A percentile compares a stretch with the other conserved stretches of the same genome.
These are phyloP conservation scores for Glaciozyma martinii DNA, from an alignment of 768 basidiomycete species.

Conservation along the genomic window DNA sequence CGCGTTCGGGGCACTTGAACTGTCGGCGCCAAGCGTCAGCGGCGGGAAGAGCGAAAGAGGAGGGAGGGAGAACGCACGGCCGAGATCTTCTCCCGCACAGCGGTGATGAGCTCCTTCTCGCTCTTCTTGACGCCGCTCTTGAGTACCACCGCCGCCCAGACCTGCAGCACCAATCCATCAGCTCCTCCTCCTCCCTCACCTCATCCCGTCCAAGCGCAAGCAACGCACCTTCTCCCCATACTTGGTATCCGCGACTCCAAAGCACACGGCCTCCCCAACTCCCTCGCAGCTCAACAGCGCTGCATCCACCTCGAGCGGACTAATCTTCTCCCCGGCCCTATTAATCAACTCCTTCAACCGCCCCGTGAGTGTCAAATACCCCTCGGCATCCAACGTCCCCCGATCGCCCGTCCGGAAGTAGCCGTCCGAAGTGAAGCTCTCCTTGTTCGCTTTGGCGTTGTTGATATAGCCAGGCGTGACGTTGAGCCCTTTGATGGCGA, in stretches of 20 bases:
- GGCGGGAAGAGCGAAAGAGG: not conserved
- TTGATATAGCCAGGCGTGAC: slow-evolving; percentile 42
- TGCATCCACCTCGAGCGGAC: slow-evolving; percentile 56
- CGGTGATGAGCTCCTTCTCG: slow-evolving; percentile 16
- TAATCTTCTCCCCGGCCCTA: slow-evolving; percentile 55
- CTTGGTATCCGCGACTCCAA: slow-evolving; percentile 31
- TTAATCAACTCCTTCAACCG: slow-evolving; percentile 50
- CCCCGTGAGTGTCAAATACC: slow-evolving; percentile 49
- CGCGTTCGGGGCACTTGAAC: slow-evolving; percentile 30
- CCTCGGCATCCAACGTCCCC: slow-evolving; percentile 40
- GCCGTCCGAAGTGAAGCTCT: slow-evolving; percentile 33
- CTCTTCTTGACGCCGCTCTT: slow-evolving; percentile 11
- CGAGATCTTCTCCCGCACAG: slow-evolving; percentile 6
- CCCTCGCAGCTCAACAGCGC: slow-evolving; percentile 45
- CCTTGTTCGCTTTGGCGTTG: slow-evolving; percentile 43
- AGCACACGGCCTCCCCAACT: slow-evolving; percentile 38
- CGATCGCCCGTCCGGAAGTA: slow-evolving; percentile 36
- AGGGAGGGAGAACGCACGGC: slow-evolving; percentile 3
- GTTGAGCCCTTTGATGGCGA: slow-evolving; percentile 52
- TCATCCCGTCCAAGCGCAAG: no score
- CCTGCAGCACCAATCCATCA: not conserved
- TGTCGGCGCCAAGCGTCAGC: not conserved
- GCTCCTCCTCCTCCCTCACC: not conserved
- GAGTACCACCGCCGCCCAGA: slow-evolving; percentile 26
- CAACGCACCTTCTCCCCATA: slow-evolving; percentile 29